These are phyloP conservation scores for Ogataea wickerhamii DNA, from an alignment of 805 yeast genomes.

Conservation along the genomic window DNA sequence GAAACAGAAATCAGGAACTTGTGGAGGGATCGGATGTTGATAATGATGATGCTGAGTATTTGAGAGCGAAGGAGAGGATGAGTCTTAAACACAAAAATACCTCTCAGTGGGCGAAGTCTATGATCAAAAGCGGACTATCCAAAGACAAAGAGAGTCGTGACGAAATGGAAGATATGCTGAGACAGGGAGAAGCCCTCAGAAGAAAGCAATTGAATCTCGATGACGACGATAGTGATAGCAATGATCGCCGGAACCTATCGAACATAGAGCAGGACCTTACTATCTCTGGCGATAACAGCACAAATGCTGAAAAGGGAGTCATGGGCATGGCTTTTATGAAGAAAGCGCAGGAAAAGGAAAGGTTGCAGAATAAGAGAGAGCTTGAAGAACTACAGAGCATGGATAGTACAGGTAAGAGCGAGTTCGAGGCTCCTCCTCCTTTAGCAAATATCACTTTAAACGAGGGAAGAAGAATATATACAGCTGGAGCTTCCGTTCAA, in stretches of 20 bases:
- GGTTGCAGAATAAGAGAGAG: constrained; percentile 53
- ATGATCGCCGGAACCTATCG: constrained; percentile 42
- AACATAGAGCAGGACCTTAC: constrained; percentile 47
- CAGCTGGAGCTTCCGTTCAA: constrained; percentile 54
- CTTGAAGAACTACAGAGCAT: constrained; percentile 48
- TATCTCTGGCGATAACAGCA: constrained; percentile 33
- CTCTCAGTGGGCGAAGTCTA: constrained; percentile 84
- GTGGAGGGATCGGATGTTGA: constrained; percentile 57
- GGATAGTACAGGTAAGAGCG: constrained; percentile 37
- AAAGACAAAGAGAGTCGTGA: constrained; percentile 81
- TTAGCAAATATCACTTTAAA: constrained; percentile 53
- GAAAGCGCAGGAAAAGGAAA: constrained; percentile 73
- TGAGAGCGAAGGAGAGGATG: constrained; percentile 91
- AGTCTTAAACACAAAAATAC: constrained; percentile 83
- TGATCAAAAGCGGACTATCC: constrained; percentile 86
- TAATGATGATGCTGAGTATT: constrained; percentile 64
- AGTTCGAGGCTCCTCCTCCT: constrained; percentile 33
- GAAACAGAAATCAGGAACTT: constrained; percentile 62
- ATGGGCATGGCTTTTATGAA: constrained; percentile 95
- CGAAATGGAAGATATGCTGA: constrained; percentile 91
- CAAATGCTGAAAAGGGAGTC: constrained; percentile 78
- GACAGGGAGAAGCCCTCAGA: constrained; percentile 77
- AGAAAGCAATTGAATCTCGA: constrained; percentile 68
- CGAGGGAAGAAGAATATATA: constrained; percentile 77
- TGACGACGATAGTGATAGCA: constrained; percentile 39